phyloP scores from a whole-genome alignment of 495 filamentous ascomycete species.

The Aspergillus baeticus region DNA sequence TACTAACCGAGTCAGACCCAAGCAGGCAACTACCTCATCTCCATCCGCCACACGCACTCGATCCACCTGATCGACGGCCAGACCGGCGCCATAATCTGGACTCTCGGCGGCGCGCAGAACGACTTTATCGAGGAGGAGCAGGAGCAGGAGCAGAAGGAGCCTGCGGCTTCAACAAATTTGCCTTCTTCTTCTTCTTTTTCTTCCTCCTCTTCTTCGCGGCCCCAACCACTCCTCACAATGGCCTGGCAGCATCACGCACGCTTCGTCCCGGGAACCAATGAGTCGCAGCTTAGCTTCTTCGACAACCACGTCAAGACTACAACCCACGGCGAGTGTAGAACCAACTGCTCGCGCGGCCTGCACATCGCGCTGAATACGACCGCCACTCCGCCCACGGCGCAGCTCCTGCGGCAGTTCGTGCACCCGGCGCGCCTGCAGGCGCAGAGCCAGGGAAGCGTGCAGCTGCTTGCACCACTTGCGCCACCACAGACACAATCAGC shows the following conservation, averaged over 20 bases:
- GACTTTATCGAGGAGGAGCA: conserved; percentile 16
- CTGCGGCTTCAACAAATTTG: too few species aligned
- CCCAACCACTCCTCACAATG: conserved; percentile 14
- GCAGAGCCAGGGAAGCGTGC: conserved; percentile 22
- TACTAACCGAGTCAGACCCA: conserved; percentile 5
- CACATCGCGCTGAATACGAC: conserved; percentile 21
- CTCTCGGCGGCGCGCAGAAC: conserved; percentile 36
- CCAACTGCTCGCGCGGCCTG: conserved; percentile 23
- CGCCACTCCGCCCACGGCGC: conserved; percentile 16
- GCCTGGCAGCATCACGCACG: conserved; percentile 24
- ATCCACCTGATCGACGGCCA: conserved; percentile 50
- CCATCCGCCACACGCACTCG: conserved; percentile 46
- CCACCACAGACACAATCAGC: neutral
- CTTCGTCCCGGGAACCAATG: conserved; percentile 21
- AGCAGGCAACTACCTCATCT: conserved; percentile 52
- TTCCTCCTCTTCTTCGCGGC: neutral
- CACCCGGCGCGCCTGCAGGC: conserved; percentile 20
- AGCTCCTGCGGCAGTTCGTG: conserved; percentile 15
- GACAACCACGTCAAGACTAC: conserved; percentile 22
- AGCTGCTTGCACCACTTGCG: conserved; percentile 13
- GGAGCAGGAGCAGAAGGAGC: too few species aligned
- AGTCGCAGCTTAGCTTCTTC: conserved; percentile 20
- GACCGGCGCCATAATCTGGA: conserved; percentile 52
- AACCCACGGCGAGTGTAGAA: conserved; percentile 16
- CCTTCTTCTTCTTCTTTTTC: neutral